These are phyloP conservation scores for Apiospora hydei DNA, from an alignment of 2,329 filamentous ascomycete genomes.

Conservation along the genomic window DNA sequence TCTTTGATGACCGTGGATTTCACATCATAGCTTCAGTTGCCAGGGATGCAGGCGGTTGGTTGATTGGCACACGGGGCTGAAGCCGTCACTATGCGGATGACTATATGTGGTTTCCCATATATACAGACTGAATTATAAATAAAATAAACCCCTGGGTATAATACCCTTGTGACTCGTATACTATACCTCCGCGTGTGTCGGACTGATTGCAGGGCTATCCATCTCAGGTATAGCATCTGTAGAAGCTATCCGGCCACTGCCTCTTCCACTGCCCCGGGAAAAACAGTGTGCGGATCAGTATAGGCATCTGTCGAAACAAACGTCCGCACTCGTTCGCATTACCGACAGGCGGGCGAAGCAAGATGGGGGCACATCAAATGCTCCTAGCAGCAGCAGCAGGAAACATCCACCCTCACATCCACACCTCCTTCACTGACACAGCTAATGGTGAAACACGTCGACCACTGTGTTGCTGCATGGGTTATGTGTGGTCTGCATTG, in stretches of 20 bases:
- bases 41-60: background rate
- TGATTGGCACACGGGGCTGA: constrained; percentile 20
- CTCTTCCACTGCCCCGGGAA: background rate
- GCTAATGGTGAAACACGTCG: constrained; percentile 20
- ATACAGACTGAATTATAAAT: background rate
- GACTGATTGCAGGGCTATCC: background rate
- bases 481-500: background rate
- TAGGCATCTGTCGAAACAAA: background rate
- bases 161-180: background rate
- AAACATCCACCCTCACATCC: background rate
- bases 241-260: background rate
- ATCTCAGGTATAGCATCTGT: background rate
- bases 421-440: constrained; percentile 1
- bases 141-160: background rate
- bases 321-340: background rate
- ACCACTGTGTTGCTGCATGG: constrained; percentile 14
- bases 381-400: background rate
- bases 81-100: background rate
- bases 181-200: background rate
- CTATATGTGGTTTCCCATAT: background rate
- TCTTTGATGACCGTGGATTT: background rate
- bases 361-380: background rate
- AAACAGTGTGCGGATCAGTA: background rate
- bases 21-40: background rate
- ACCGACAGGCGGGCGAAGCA: background rate